Evolutionary conservation across 352 stramenopile species (phyloP).

Genomic region (Nothophytophthora sp.): DNA sequence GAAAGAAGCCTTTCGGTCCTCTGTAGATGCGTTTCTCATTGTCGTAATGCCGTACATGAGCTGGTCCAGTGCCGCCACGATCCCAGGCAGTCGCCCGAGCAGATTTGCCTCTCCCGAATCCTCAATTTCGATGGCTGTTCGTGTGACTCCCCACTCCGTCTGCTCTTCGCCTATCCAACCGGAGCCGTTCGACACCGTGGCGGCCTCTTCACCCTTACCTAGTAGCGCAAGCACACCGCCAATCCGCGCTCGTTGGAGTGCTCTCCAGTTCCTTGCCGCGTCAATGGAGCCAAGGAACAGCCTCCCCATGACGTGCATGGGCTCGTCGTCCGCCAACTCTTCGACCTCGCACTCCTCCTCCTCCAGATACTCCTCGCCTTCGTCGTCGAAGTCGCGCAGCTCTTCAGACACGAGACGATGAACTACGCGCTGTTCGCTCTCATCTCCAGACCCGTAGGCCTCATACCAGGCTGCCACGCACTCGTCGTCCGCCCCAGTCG

Average conservation of each 20-base stretch:
- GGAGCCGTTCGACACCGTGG: constrained; percentile 3
- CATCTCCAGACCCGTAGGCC: constrained; percentile 10
- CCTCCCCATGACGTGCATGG: constrained; percentile 45
- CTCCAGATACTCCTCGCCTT: constrained; percentile 6
- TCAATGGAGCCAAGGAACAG: constrained; percentile 75
- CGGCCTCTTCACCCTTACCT: constrained; percentile 21
- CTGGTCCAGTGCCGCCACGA: constrained; percentile 36
- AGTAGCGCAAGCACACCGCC: constrained; percentile 47
- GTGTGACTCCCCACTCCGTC: constrained; percentile 4
- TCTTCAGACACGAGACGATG: too few species aligned
- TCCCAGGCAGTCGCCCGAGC: constrained; percentile 38
- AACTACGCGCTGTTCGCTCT: background rate
- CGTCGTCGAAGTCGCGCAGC: background rate
- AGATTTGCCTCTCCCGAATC: constrained; percentile 57
- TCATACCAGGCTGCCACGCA: too few species aligned
- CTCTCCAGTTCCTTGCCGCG: constrained; percentile 47
- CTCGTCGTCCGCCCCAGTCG: too few species aligned
- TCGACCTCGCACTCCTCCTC: constrained; percentile 56
- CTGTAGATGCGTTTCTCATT: too few species aligned
- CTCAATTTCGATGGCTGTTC: constrained; percentile 42
- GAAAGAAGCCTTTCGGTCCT: too few species aligned
- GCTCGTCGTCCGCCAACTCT: constrained; percentile 56
- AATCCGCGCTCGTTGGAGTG: constrained; percentile 38
- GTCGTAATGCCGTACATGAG: constrained; percentile 45
- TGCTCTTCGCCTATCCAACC: background rate